These are phyloP conservation scores for Populus davidiana DNA, from an alignment of 345 rosid genomes.

Conservation along the genomic window DNA sequence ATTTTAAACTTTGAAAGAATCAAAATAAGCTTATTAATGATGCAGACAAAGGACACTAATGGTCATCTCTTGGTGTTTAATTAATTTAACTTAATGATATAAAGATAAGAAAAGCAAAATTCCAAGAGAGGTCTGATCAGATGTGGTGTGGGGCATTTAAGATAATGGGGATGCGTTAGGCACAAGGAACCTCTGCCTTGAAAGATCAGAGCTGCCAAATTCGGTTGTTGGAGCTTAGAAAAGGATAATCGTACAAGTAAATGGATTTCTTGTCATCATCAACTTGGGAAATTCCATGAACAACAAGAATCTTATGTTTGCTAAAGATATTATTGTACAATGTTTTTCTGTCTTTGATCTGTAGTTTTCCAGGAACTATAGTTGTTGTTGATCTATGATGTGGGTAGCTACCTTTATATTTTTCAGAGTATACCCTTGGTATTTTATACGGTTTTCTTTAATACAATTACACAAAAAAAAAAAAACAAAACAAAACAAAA, in stretches of 20 bases:
- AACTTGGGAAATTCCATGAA: constrained; percentile 23
- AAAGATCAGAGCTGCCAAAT: constrained; percentile 12
- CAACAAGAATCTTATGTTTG: constrained; percentile 12
- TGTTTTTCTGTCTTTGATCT: too few species aligned
- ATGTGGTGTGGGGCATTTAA: neutral
- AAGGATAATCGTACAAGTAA: neutral
- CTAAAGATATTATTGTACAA: neutral
- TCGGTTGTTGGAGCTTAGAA: neutral
- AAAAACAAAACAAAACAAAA: too few species aligned
- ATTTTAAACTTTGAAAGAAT: constrained; percentile 13
- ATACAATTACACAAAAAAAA: too few species aligned
- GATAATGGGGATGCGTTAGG: constrained; percentile 6
- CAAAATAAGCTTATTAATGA: constrained; percentile 1
- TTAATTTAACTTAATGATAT: neutral
- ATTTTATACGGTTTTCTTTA: too few species aligned
- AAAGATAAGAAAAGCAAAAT: constrained; percentile 1
- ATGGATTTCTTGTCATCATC: constrained; percentile 30
- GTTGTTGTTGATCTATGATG: too few species aligned
- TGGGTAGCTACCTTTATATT: too few species aligned
- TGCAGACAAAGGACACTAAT: neutral
- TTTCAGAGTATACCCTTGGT: too few species aligned
- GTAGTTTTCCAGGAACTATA: too few species aligned
- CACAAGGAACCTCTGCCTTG: constrained; percentile 18
- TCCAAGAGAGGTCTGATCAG: constrained; percentile 1
- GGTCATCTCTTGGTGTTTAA: constrained; percentile 1